Evolutionary conservation across 106 monocot species (phyloP), one percentile per base, ranked within the genome.

Genomic region (Triglochin maritima): DNA sequence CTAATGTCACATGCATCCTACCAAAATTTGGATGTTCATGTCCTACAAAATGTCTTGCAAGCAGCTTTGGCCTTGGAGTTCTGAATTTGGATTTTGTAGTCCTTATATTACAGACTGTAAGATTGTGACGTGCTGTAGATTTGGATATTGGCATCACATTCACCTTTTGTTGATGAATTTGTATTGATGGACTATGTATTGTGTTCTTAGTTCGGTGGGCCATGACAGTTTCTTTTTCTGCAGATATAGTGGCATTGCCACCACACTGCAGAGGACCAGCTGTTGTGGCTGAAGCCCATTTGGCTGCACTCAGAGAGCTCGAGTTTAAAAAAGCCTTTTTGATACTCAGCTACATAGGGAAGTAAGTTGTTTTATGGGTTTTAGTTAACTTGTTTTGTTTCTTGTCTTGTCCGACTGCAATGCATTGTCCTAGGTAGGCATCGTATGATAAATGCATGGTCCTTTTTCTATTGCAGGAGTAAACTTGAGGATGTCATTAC

Each of bases 271-370:
- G 47, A 49, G 3, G 16, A 51, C 60, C 7, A 80, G 73, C 29
- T 29, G 60, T 49, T 44, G 17, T 17, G 77, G 29, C 45, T 82
- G 62, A 49, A 46, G 9, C 16, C 4, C 67, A 55, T 56, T 12
- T 68, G 29, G 44, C n/a, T 14, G 82, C 78, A 2, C 47, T 89
- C 43, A 80, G 72, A 4, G 55, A 78, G 8, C 63, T 89, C 6
- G 89, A 85, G 47, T 89, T 85, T 60, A 71, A 72, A 3, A 78
- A 63, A 63, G 75, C 75, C 60, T 89, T 89, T 51, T 55, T 89
- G 68, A 80, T 89, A 5, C 56, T 80, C 7, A 78, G 72, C 62
- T 89, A 89, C 62, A 50, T 78, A 9, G 85, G 82, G 41, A 71
- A 72, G 88, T 85, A 14, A 73, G 73, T 79, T 48, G 5, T 9